Evolutionary conservation across 306 rosid species (phyloP).

Genomic region (Mimosa bimucronata): DNA sequence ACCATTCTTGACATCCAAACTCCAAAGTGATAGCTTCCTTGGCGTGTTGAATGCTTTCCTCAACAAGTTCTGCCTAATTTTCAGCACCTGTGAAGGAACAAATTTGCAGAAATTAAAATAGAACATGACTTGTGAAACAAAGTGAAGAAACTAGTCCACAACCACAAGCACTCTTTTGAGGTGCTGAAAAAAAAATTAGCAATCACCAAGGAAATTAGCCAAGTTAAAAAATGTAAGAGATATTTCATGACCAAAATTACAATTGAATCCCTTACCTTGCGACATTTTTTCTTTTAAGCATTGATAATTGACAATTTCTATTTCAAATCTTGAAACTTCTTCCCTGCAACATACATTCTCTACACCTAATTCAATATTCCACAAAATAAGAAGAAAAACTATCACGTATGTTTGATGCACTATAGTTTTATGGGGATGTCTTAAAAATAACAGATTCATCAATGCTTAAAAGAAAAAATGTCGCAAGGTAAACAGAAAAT

Average conservation of each 20-base stretch:
- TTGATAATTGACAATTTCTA: slow-evolving; percentile 68
- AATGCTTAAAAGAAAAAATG: slow-evolving; percentile 92
- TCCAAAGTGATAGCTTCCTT: slow-evolving; percentile 86
- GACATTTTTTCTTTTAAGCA: slow-evolving; percentile 95
- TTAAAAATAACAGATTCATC: too few species aligned
- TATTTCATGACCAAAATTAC: slow-evolving; percentile 2
- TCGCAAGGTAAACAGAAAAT: slow-evolving; percentile 94
- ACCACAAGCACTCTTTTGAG: slow-evolving; percentile 9
- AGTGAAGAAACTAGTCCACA: slow-evolving; percentile 5
- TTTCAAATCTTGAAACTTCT: slow-evolving; percentile 4
- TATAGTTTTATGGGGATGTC: too few species aligned
- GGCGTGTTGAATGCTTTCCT: slow-evolving; percentile 95
- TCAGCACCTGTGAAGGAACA: slow-evolving; percentile 59
- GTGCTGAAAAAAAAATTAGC: slow-evolving; percentile 17
- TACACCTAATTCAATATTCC: slow-evolving; percentile 6
- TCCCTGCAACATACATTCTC: slow-evolving; percentile 8
- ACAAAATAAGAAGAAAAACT: slow-evolving; percentile 28
- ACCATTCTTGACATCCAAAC: slow-evolving; percentile 95
- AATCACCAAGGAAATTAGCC: slow-evolving; percentile 25
- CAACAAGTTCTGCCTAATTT: slow-evolving; percentile 83
- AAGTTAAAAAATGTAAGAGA: slow-evolving; percentile 24
- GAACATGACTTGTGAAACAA: slow-evolving; percentile 24
- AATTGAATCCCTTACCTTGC: slow-evolving; percentile 62
- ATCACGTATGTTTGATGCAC: too few species aligned
- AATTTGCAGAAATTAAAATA: slow-evolving; percentile 26